phyloP scores from a whole-genome alignment of 192 early-diverging fungal genomes.

The Thamnidium elegans region DNA sequence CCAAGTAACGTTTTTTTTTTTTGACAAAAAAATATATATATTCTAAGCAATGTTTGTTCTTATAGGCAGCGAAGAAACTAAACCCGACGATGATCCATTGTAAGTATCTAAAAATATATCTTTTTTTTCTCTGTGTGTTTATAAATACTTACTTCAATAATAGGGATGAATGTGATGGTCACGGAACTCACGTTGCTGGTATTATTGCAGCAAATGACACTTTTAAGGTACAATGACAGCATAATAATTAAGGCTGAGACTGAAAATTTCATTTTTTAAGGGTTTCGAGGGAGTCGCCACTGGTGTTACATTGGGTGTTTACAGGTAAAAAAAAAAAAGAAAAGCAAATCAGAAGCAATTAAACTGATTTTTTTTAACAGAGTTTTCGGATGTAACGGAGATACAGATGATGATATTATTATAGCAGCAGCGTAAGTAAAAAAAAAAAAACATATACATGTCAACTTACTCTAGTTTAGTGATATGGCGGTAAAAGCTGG shows the following conservation, averaged over 20 bases:
- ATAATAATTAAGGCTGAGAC: slow-evolving; percentile 15
- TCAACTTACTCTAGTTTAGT: neutral
- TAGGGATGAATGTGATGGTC: slow-evolving; percentile 43
- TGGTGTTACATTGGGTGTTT: slow-evolving; percentile 64
- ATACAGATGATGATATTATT: slow-evolving; percentile 67
- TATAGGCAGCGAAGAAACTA: neutral
- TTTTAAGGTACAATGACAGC: neutral
- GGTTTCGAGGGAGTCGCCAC: slow-evolving; percentile 60
- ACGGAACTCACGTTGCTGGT: slow-evolving; percentile 65
- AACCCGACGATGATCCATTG: slow-evolving; percentile 23
- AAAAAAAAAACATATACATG: too few relatives aligned
- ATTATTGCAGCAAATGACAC: slow-evolving; percentile 45
- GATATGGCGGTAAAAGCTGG: slow-evolving; percentile 32
- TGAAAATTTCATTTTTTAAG: slow-evolving; percentile 6
- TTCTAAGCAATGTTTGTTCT: neutral
- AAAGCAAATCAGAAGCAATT: neutral
- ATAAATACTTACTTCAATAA: neutral
- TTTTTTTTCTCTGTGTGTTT: neutral
- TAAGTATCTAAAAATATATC: neutral
- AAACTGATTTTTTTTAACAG: slow-evolving; percentile 26
- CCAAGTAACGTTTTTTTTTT: neutral
- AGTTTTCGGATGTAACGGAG: slow-evolving; percentile 75
- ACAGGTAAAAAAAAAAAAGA: slow-evolving; percentile 47
- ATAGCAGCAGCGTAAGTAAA: slow-evolving; percentile 22
- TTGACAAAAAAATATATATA: neutral